These are phyloP conservation scores for Physaria fendleri DNA, from an alignment of 345 rosid genomes.

Conservation along the genomic window DNA sequence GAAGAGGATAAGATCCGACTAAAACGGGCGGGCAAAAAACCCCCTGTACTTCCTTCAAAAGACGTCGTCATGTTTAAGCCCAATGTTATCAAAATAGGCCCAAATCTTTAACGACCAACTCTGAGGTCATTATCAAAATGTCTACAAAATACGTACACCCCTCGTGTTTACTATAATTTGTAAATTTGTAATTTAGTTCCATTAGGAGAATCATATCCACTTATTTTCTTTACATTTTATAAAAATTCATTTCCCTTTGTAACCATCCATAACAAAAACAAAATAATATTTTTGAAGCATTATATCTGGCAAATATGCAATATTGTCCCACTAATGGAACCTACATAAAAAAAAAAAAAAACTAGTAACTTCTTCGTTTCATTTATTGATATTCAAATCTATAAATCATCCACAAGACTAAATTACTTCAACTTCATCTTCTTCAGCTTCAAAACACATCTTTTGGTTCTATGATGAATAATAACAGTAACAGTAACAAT, in stretches of 20 bases:
- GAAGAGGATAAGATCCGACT: constrained; percentile 31
- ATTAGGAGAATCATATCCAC: constrained; percentile 15
- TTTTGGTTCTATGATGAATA: constrained; percentile 25
- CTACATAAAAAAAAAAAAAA: not conserved
- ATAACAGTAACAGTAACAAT: constrained; percentile 18
- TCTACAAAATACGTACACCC: constrained; percentile 16
- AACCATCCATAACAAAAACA: constrained; percentile 19
- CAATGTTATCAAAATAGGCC: not conserved
- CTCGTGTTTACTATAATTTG: constrained; percentile 24
- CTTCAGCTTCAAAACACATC: constrained; percentile 27
- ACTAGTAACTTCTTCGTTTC: constrained; percentile 13
- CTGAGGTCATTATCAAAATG: not conserved
- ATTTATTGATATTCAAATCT: constrained; percentile 14
- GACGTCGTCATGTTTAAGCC: not conserved
- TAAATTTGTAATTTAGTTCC: constrained; percentile 25
- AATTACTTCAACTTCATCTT: constrained; percentile 8
- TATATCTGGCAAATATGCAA: constrained; percentile 17
- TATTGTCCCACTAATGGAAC: constrained; percentile 1
- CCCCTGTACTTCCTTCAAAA: not conserved
- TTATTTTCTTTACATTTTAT: not conserved
- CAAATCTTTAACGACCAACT: constrained; percentile 1
- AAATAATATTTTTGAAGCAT: constrained; percentile 1
- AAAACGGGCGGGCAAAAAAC: not conserved
- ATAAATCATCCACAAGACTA: not conserved
- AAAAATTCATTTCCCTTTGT: not conserved